Percentiles rank a stretch among this genome's conserved stretches.
Evolutionary conservation across 768 basidiomycete species (phyloP).

Genomic region (Suillus ampliporus): DNA sequence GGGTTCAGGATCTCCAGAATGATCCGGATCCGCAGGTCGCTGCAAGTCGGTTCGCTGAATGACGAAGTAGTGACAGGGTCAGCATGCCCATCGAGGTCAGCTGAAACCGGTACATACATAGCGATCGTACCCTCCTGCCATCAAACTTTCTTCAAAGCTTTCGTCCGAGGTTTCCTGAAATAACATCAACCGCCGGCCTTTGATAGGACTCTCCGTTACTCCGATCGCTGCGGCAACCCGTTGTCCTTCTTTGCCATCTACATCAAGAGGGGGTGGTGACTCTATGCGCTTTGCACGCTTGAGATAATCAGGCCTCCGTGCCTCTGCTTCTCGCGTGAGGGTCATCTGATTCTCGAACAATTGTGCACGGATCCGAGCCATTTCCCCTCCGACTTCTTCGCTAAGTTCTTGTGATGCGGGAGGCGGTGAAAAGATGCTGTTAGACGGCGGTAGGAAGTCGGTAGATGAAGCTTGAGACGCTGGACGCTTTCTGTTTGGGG

Average conservation of each 20-base stretch:
- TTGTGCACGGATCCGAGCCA: constrained; percentile 62
- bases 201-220: constrained; percentile 71
- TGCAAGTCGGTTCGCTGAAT: constrained; percentile 30
- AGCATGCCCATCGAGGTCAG: constrained; percentile 11
- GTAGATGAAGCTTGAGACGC: constrained; percentile 4
- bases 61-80: constrained; percentile 19
- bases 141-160: constrained; percentile 84
- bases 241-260: constrained; percentile 26
- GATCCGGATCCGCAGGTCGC: constrained; percentile 23
- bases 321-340: constrained; percentile 60
- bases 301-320: constrained; percentile 73
- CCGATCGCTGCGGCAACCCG: constrained; percentile 48
- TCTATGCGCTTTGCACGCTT: constrained; percentile 58
- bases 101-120: constrained; percentile 56
- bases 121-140: constrained; percentile 81
- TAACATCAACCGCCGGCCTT: constrained; percentile 73
- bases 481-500: constrained; percentile 4
- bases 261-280: constrained; percentile 37
- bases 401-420: constrained; percentile 7
- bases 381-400: constrained; percentile 55
- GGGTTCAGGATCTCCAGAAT: constrained; percentile 18
- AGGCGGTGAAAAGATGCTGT: constrained; percentile 35
- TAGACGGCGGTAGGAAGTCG: constrained; percentile 12
- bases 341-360: constrained; percentile 55
- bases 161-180: constrained; percentile 86